Evolutionary conservation across 768 basidiomycete species (phyloP).

Genomic region (Rhodotorula babjevae): DNA sequence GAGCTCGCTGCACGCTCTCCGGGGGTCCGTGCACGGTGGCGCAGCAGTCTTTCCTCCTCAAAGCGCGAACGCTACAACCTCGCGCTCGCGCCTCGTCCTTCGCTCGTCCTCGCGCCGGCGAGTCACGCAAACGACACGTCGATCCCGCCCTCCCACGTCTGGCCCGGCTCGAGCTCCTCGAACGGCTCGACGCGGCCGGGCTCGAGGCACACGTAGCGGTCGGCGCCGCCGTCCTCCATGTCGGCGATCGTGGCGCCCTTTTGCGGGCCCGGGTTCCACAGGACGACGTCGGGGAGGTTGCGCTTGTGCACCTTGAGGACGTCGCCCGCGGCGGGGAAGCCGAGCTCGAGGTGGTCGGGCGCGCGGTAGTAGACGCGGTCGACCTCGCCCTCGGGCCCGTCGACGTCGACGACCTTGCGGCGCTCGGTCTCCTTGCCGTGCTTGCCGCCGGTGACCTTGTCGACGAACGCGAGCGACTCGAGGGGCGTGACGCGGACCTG

Average conservation of each 20-base stretch:
- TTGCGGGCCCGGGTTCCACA: constrained; percentile 81
- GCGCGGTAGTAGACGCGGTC: constrained; percentile 41
- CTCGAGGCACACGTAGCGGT: constrained; percentile 82
- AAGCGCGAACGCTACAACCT: not conserved
- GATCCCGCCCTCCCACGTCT: constrained; percentile 26
- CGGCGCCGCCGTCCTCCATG: constrained; percentile 87
- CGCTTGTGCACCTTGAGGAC: constrained; percentile 35
- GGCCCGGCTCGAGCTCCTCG: constrained; percentile 20
- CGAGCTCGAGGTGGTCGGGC: constrained; percentile 28
- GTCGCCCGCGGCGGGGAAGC: constrained; percentile 6
- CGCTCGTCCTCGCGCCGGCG: not conserved
- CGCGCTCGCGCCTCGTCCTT: too few relatives aligned
- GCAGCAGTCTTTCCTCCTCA: too few relatives aligned
- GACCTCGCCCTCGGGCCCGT: constrained; percentile 39
- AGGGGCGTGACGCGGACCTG: constrained; percentile 60
- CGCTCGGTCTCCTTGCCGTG: constrained; percentile 55
- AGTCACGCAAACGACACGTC: constrained; percentile 16
- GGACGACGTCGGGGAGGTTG: constrained; percentile 48
- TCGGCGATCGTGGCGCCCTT: constrained; percentile 62
- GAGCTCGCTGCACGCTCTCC: too few relatives aligned
- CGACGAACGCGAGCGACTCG: constrained; percentile 62
- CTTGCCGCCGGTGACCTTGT: constrained; percentile 56
- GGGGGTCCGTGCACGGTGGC: too few relatives aligned
- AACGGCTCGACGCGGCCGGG: constrained; percentile 49
- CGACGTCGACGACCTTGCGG: constrained; percentile 58